These are phyloP conservation scores for Fomitopsis schrenkii DNA, from an alignment of 1,284 basidiomycete genomes.

Conservation along the genomic window DNA sequence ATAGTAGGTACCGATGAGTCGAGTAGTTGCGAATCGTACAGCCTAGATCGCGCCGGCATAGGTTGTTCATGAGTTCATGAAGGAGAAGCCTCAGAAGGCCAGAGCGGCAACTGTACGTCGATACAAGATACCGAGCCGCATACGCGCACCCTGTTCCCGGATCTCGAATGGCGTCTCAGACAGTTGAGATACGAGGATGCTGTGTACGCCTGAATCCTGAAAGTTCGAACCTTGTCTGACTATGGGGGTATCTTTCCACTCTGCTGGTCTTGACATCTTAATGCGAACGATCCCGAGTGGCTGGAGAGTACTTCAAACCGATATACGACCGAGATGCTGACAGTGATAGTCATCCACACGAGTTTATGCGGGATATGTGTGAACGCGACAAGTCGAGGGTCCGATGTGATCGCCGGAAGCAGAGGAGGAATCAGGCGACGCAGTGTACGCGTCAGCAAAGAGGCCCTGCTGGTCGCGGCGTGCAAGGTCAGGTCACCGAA, in stretches of 20 bases:
- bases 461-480: constrained; percentile 1
- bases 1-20: background rate
- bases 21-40: background rate
- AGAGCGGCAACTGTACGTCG: background rate
- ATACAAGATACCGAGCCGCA: background rate
- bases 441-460: background rate
- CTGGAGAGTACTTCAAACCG: background rate
- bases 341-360: background rate
- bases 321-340: background rate
- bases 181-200: constrained; percentile 1
- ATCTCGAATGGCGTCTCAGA: background rate
- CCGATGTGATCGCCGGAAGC: background rate
- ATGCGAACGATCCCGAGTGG: background rate
- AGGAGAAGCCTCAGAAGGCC: background rate
- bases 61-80: background rate
- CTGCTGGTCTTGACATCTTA: background rate
- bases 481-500: constrained; percentile 3
- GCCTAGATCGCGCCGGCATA: background rate
- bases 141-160: background rate
- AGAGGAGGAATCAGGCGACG: background rate
- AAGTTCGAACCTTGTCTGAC: background rate
- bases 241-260: background rate
- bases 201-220: background rate
- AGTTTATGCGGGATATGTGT: background rate
- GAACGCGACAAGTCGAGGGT: background rate